Conservation (phyloP, 129 eudicot species). For the Sambucus nigra region DNA sequence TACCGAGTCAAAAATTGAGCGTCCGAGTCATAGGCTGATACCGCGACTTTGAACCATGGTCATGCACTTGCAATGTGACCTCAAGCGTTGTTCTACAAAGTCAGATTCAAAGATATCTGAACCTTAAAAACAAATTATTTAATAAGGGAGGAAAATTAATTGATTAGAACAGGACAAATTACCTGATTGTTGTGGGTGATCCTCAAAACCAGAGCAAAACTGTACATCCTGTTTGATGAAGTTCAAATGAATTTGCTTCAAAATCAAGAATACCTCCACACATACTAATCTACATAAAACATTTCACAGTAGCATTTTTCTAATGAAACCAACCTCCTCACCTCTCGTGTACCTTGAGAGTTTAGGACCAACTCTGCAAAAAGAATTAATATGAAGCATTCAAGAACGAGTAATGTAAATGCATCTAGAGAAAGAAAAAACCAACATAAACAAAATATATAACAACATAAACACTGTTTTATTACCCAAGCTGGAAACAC, state of each 20-base stretch:
- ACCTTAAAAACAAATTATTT: no score
- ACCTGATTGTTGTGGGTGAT: constrained; percentile 63
- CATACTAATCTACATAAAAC: neutral
- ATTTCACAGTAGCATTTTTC: neutral
- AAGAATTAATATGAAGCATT: no score
- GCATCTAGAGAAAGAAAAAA: neutral
- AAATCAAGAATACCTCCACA: no score
- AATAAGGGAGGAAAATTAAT: no score
- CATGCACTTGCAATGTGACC: no score
- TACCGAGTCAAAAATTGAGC: no score
- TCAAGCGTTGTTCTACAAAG: no score
- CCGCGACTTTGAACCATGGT: no score
- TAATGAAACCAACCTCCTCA: constrained; percentile 20
- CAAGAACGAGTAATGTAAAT: neutral
- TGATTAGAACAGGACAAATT: constrained; percentile 6
- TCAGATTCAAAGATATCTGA: no score
- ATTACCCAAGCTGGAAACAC: constrained; percentile 58
- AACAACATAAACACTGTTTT: neutral
- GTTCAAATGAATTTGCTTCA: neutral
- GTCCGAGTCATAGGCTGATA: no score
- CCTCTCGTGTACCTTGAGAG: constrained; percentile 42
- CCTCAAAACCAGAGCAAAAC: constrained; percentile 51
- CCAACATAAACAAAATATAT: neutral
- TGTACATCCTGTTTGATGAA: constrained; percentile 42
- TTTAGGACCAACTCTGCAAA: constrained; percentile 51